Conservation (phyloP, 805 yeast species). For the Zygoascus biomembranicola region DNA sequence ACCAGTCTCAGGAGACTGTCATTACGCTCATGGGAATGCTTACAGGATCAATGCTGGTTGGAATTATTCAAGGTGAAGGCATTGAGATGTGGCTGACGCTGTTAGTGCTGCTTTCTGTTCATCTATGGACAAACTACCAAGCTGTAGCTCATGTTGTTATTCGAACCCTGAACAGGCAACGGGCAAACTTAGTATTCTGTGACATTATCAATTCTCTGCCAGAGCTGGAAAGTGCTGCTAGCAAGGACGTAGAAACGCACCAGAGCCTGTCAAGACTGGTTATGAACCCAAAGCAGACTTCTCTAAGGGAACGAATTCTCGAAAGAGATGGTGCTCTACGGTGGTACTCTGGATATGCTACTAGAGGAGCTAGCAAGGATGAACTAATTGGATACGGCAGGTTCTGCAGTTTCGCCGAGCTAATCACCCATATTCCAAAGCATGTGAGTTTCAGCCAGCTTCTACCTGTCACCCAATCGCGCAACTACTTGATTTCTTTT, state of each 20-base stretch:
- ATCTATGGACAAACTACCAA: conserved; percentile 27
- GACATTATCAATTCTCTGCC: conserved; percentile 16
- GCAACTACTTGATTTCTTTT: conserved; percentile 20
- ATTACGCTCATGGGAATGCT: conserved; percentile 30
- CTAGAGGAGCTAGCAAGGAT: conserved; percentile 7
- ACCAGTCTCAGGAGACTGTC: conserved; percentile 31
- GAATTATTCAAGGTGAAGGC: conserved; percentile 19
- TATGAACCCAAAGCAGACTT: conserved; percentile 19
- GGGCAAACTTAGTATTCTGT: conserved; percentile 27
- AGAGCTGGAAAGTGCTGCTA: conserved; percentile 12
- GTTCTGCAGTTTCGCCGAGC: conserved; percentile 18
- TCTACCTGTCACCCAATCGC: conserved; percentile 8
- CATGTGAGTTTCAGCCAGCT: conserved; percentile 5
- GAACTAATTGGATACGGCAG: conserved; percentile 21
- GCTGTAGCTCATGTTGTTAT: conserved; percentile 29
- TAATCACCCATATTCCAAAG: conserved; percentile 13
- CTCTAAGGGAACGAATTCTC: conserved; percentile 21
- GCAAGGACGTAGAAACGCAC: conserved; percentile 9
- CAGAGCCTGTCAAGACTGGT: conserved; percentile 13
- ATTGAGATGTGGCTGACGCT: conserved; percentile 23
- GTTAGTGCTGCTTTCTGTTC: conserved; percentile 20
- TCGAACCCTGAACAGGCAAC: conserved; percentile 26
- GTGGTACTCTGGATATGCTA: conserved; percentile 29
- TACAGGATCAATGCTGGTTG: conserved; percentile 27
- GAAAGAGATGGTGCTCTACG: conserved; percentile 25